Conservation (phyloP, 192 early-diverging fungal genomes). For the Jimgerdemannia lactiflua region DNA sequence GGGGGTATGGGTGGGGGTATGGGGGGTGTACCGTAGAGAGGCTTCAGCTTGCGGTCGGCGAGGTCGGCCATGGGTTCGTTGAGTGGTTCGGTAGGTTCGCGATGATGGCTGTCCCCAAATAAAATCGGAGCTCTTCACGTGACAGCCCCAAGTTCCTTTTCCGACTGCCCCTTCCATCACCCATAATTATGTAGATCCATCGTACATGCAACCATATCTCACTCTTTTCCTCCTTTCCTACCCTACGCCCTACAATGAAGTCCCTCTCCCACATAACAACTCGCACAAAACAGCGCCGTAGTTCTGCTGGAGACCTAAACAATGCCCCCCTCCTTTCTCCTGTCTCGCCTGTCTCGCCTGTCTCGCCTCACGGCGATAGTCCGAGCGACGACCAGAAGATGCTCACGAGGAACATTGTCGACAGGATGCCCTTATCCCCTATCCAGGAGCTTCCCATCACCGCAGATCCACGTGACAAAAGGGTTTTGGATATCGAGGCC, state of each 20-base stretch:
- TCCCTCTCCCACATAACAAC: not conserved
- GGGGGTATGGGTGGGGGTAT: not conserved
- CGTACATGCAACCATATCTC: too few species aligned
- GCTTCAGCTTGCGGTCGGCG: constrained; percentile 48
- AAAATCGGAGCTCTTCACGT: too few species aligned
- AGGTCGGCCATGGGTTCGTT: constrained; percentile 11
- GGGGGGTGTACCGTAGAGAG: constrained; percentile 54
- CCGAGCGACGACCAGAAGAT: not conserved
- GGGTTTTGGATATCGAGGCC: constrained; percentile 47
- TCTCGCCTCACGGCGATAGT: not conserved
- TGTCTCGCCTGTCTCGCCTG: too few species aligned
- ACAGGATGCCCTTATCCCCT: not conserved
- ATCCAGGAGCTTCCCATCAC: not conserved
- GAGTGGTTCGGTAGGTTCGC: not conserved
- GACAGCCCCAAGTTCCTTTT: too few species aligned
- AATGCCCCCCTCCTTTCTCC: too few species aligned
- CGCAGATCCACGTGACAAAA: not conserved
- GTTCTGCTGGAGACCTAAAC: too few species aligned
- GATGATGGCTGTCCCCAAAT: too few species aligned
- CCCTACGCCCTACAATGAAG: not conserved
- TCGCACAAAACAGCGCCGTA: not conserved
- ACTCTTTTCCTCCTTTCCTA: not conserved
- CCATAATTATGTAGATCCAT: too few species aligned
- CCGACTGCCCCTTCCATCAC: too few species aligned
- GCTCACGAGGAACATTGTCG: not conserved